phyloP scores from a whole-genome alignment of 2,329 filamentous ascomycete species.

The Helotiales sp. region DNA sequence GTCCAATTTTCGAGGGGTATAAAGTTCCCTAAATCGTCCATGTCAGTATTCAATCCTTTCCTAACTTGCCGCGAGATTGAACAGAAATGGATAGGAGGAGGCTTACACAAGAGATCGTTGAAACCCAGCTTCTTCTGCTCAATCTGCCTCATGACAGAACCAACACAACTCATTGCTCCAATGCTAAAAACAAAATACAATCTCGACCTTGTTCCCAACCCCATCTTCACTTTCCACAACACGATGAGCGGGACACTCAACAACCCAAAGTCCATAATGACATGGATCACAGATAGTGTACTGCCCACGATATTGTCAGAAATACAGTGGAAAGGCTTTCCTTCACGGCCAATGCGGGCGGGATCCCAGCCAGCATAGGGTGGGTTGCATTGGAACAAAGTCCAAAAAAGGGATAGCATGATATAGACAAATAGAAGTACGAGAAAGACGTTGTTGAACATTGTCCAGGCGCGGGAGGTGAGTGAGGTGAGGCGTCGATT shows the following conservation, averaged over 20 bases:
- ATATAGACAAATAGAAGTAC: conserved; percentile 33
- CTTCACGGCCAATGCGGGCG: conserved; percentile 26
- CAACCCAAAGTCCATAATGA: conserved; percentile 37
- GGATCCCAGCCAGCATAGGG: conserved; percentile 32
- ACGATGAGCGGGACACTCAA: conserved; percentile 38
- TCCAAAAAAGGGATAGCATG: conserved; percentile 34
- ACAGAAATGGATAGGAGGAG: background rate
- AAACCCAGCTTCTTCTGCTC: conserved; percentile 12
- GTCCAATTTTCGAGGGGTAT: conserved; percentile 34
- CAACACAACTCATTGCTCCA: conserved; percentile 35
- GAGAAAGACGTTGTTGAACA: conserved; percentile 36
- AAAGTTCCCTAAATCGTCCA: conserved; percentile 31
- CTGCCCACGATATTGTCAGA: conserved; percentile 21
- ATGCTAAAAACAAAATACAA: conserved; percentile 37
- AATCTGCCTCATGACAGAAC: conserved; percentile 34
- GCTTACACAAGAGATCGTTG: conserved; percentile 14
- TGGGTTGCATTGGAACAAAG: conserved; percentile 33
- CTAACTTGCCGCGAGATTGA: no score
- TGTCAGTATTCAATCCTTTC: no score
- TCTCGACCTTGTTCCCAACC: conserved; percentile 32
- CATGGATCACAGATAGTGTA: conserved; percentile 35
- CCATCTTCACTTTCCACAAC: conserved; percentile 37
- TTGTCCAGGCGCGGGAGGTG: conserved; percentile 32
- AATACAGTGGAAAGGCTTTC: conserved; percentile 24
- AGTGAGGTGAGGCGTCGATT: conserved; percentile 38